phyloP scores from a whole-genome alignment of 805 yeast genomes.

The Metschnikowia noctiluminum region DNA sequence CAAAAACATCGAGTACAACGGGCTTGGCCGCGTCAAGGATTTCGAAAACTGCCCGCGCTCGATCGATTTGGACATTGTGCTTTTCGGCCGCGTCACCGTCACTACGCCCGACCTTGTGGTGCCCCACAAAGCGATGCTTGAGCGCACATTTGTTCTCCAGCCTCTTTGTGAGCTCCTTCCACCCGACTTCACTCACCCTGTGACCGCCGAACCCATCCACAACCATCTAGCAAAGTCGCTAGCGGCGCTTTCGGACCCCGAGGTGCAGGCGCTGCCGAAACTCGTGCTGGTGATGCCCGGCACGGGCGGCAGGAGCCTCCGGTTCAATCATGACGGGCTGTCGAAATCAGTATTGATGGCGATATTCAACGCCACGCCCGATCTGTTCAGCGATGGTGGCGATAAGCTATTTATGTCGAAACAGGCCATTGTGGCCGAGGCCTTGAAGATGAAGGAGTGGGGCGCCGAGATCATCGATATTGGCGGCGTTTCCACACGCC shows the following conservation, averaged over 20 bases:
- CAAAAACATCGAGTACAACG: slow-evolving; percentile 75
- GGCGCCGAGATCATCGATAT: slow-evolving; percentile 83
- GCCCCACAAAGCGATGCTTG: slow-evolving; percentile 88
- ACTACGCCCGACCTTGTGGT: slow-evolving; percentile 59
- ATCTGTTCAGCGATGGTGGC: slow-evolving; percentile 94
- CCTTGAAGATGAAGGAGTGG: slow-evolving; percentile 45
- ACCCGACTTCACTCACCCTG: slow-evolving; percentile 70
- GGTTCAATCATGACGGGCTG: slow-evolving; percentile 45
- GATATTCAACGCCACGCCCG: slow-evolving; percentile 86
- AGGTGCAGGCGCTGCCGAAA: slow-evolving; percentile 48
- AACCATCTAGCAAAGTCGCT: slow-evolving; percentile 58
- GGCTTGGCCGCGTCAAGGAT: slow-evolving; percentile 66
- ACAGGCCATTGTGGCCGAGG: slow-evolving; percentile 43
- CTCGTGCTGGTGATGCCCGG: slow-evolving; percentile 51
- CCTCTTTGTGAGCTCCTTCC: slow-evolving; percentile 83
- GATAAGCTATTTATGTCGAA: slow-evolving; percentile 25
- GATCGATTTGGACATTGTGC: slow-evolving; percentile 82
- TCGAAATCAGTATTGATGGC: slow-evolving; percentile 77
- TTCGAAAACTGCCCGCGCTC: slow-evolving; percentile 90
- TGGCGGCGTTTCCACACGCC: slow-evolving; percentile 92
- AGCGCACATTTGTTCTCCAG: slow-evolving; percentile 82
- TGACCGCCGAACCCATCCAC: slow-evolving; percentile 77
- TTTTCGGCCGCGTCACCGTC: slow-evolving; percentile 60
- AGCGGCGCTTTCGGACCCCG: slow-evolving; percentile 29
- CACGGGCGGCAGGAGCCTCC: slow-evolving; percentile 13